Conservation (phyloP, 495 filamentous ascomycete genomes). For the Aspergillus steynii region DNA sequence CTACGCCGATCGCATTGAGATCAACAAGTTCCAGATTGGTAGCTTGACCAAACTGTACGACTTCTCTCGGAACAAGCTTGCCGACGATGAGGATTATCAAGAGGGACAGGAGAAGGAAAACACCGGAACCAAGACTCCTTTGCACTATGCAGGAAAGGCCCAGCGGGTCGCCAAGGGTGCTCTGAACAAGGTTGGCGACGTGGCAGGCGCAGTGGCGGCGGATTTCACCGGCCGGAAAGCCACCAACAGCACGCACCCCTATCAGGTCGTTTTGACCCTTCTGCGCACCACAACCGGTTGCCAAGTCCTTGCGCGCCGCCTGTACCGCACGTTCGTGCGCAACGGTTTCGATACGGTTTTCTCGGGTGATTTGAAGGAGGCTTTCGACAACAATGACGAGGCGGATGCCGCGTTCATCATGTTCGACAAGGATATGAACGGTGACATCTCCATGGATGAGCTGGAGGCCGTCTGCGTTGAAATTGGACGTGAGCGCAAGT, state of each 20-base stretch:
- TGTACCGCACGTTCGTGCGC: slow-evolving; percentile 87
- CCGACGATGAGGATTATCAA: slow-evolving; percentile 71
- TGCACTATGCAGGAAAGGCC: slow-evolving; percentile 63
- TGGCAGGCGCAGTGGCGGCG: slow-evolving; percentile 86
- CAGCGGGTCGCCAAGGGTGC: slow-evolving; percentile 70
- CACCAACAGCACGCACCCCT: slow-evolving; percentile 74
- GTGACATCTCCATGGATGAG: slow-evolving; percentile 95
- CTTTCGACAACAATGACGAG: slow-evolving; percentile 83
- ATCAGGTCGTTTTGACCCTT: slow-evolving; percentile 77
- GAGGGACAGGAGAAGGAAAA: slow-evolving; percentile 41
- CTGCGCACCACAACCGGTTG: slow-evolving; percentile 70
- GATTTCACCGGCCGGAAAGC: slow-evolving; percentile 86
- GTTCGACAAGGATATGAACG: slow-evolving; percentile 97
- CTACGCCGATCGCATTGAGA: slow-evolving; percentile 86
- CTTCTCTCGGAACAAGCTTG: slow-evolving; percentile 72
- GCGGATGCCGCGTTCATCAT: slow-evolving; percentile 89
- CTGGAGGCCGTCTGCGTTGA: slow-evolving; percentile 92
- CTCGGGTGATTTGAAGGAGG: slow-evolving; percentile 72
- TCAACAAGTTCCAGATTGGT: slow-evolving; percentile 87
- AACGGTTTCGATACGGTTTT: slow-evolving; percentile 73
- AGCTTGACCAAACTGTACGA: slow-evolving; percentile 80
- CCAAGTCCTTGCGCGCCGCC: slow-evolving; percentile 82
- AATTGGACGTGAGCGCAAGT: slow-evolving; percentile 91
- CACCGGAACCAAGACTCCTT: slow-evolving; percentile 70
- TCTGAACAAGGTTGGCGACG: slow-evolving; percentile 79